Evolutionary conservation across 805 yeast genomes (phyloP).

Genomic region (Grigorovia transvaalensis): DNA sequence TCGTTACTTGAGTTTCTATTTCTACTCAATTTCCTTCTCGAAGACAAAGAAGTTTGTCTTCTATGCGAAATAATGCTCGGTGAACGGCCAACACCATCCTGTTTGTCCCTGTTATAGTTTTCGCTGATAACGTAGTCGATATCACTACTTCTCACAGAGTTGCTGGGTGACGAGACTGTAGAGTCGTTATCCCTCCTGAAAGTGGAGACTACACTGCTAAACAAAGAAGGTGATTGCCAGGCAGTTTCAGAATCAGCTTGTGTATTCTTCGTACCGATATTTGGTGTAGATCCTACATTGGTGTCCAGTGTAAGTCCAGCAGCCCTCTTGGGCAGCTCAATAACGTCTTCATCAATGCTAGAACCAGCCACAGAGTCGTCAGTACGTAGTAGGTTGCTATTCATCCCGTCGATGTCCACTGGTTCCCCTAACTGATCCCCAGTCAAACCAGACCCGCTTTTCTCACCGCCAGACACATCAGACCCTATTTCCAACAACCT

Average conservation of each 20-base stretch:
- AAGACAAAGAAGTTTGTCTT: conserved; percentile 15
- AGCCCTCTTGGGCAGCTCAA: background rate
- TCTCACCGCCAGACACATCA: background rate
- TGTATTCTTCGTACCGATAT: background rate
- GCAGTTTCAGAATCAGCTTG: background rate
- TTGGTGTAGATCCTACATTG: background rate
- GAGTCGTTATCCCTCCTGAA: background rate
- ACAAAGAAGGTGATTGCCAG: conserved; percentile 8
- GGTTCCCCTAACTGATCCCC: background rate
- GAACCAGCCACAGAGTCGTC: background rate
- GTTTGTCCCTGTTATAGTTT: background rate
- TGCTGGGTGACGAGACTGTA: background rate
- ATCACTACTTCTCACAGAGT: background rate
- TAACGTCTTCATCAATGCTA: background rate
- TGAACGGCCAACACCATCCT: conserved; percentile 4
- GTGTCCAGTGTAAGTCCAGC: background rate
- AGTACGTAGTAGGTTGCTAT: background rate
- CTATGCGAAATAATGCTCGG: conserved; percentile 26
- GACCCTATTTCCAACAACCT: background rate
- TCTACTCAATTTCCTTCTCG: conserved; percentile 1
- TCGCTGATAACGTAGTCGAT: background rate
- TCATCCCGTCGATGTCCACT: background rate
- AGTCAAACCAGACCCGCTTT: background rate
- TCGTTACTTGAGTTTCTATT: conserved; percentile 7
- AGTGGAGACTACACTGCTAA: conserved; percentile 5